Percentiles rank a stretch among this genome's conserved stretches.
Conservation (phyloP, 805 yeast genomes). For the Ogataea ganodermae region DNA sequence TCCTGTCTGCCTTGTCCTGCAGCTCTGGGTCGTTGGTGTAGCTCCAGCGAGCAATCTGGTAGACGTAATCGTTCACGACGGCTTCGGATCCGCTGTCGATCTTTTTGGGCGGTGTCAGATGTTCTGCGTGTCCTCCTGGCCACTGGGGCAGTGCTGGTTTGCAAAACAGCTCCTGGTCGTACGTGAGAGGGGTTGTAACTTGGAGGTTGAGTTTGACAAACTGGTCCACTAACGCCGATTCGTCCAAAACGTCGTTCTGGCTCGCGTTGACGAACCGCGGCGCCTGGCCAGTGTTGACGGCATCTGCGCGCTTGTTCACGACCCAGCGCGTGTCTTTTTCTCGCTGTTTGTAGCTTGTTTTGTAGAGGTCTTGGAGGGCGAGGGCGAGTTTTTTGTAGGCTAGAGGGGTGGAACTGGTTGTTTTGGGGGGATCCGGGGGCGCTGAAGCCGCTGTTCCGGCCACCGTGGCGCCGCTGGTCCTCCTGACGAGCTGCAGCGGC, state of each 20-base stretch:
- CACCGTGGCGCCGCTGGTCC: no score
- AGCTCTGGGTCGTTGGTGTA: slow-evolving; percentile 3
- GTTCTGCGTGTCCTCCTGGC: neutral
- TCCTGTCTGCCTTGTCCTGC: slow-evolving; percentile 3
- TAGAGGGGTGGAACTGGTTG: neutral
- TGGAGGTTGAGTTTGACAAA: slow-evolving; percentile 6
- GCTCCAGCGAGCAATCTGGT: slow-evolving; percentile 7
- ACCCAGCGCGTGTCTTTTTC: neutral
- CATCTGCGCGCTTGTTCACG: neutral
- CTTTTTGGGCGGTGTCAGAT: neutral
- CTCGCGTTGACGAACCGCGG: neutral
- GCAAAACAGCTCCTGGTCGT: neutral
- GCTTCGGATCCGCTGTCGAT: neutral
- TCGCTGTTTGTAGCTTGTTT: neutral
- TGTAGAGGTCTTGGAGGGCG: neutral
- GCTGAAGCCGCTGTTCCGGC: no score
- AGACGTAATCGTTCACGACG: slow-evolving; percentile 8
- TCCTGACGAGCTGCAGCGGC: no score
- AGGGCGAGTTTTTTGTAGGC: neutral
- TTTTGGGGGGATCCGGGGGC: no score
- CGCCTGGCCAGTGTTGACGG: neutral
- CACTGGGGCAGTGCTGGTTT: neutral
- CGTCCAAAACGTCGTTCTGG: neutral
- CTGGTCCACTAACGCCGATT: slow-evolving; percentile 9
- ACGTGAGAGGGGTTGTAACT: neutral